Conservation (phyloP, 2,329 filamentous ascomycete genomes). For the Aspergillus jensenii region DNA sequence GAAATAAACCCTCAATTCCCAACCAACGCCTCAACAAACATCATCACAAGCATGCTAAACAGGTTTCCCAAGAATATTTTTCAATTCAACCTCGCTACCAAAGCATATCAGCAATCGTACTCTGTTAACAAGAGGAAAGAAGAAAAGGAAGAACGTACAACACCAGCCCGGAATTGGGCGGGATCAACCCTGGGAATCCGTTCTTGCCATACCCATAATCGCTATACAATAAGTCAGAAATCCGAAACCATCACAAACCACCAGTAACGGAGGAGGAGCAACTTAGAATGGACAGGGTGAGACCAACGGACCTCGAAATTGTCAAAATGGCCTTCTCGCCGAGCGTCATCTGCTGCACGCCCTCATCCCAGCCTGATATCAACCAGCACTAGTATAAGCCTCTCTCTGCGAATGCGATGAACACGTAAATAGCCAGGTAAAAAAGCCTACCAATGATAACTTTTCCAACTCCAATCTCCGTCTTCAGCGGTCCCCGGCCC, state of each 20-base stretch:
- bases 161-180: constrained; percentile 70
- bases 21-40: not conserved
- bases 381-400: not conserved
- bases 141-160: constrained; percentile 63
- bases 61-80: not conserved
- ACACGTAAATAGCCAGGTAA: not conserved
- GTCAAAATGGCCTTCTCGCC: constrained; percentile 86
- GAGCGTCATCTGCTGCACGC: constrained; percentile 79
- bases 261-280: no score
- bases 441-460: constrained; percentile 75
- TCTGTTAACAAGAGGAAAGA: not conserved
- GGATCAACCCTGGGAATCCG: constrained; percentile 77
- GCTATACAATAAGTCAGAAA: constrained; percentile 19
- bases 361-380: constrained; percentile 71
- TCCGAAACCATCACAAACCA: no score
- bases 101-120: not conserved
- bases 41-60: not conserved
- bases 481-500: constrained; percentile 73
- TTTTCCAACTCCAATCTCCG: constrained; percentile 74
- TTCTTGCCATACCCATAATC: constrained; percentile 41
- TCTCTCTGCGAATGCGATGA: no score
- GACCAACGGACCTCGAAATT: constrained; percentile 66
- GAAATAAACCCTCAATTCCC: no score
- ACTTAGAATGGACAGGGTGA: not conserved
- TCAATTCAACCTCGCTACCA: constrained; percentile 14